Evolutionary conservation across 805 yeast species (phyloP).

Genomic region (Ogataea salicorniae): DNA sequence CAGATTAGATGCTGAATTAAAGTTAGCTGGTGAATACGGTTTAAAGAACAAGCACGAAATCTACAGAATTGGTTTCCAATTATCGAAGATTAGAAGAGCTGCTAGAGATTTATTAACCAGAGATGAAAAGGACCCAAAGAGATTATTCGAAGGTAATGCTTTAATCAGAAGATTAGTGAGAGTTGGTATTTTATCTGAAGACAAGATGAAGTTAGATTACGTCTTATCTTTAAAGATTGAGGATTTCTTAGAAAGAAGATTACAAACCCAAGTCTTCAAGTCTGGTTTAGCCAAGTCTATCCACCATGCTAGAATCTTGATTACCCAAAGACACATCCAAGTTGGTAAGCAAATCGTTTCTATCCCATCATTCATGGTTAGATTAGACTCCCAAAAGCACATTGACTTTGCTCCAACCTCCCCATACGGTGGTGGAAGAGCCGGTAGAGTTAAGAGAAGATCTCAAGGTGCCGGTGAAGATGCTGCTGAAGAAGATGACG

Average conservation of each 20-base stretch:
- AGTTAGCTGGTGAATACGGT: constrained; percentile 99
- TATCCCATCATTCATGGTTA: constrained; percentile 99
- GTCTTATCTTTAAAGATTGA: constrained; percentile 96
- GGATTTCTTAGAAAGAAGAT: constrained; percentile 99
- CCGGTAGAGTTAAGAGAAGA: constrained; percentile 99
- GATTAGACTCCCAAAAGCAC: constrained; percentile 99
- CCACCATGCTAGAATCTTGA: constrained; percentile 99
- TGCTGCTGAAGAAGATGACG: constrained; percentile 58
- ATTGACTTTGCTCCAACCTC: constrained; percentile 98
- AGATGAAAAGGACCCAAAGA: constrained; percentile 99
- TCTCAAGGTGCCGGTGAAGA: constrained; percentile 67
- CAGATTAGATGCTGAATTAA: constrained; percentile 98
- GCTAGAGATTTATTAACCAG: constrained; percentile 99
- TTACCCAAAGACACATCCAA: constrained; percentile 98
- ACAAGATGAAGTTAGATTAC: constrained; percentile 99
- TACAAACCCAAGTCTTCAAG: constrained; percentile 99
- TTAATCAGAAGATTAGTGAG: constrained; percentile 99
- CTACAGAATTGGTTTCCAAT: constrained; percentile 99
- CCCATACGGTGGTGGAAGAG: constrained; percentile 99
- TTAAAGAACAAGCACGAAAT: constrained; percentile 99
- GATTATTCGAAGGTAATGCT: constrained; percentile 99
- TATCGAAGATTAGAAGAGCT: constrained; percentile 99
- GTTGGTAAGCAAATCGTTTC: constrained; percentile 99
- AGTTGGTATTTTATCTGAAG: constrained; percentile 98
- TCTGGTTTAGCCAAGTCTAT: constrained; percentile 98